Percentiles rank a stretch among this genome's conserved stretches.
Evolutionary conservation across 2,329 filamentous ascomycete species (phyloP).

Genomic region (Gremmenia infestans): DNA sequence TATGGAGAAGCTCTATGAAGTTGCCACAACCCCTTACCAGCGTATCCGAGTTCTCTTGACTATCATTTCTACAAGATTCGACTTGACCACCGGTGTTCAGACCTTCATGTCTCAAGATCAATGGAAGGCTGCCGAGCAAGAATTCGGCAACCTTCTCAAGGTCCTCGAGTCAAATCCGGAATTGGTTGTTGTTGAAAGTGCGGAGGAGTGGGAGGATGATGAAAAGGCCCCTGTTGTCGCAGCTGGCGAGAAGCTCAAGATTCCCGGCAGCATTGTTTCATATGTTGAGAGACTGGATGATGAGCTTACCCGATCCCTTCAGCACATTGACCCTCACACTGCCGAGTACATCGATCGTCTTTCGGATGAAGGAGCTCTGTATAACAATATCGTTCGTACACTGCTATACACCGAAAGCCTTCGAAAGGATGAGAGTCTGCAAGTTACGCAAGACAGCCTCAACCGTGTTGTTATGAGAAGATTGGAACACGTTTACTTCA

Average conservation of each 20-base stretch:
- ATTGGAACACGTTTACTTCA: constrained; percentile 98
- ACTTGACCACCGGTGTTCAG: constrained; percentile 73
- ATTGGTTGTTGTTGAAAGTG: constrained; percentile 82
- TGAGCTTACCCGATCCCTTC: constrained; percentile 93
- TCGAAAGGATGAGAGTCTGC: constrained; percentile 62
- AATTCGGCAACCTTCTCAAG: constrained; percentile 71
- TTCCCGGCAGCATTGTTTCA: constrained; percentile 90
- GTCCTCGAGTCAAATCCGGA: constrained; percentile 75
- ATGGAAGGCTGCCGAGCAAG: constrained; percentile 91
- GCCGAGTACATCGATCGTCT: constrained; percentile 97
- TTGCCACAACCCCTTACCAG: constrained; percentile 88
- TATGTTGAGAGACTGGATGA: constrained; percentile 94
- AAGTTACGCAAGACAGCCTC: constrained; percentile 76
- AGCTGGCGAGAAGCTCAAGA: constrained; percentile 74
- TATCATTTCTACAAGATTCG: constrained; percentile 89
- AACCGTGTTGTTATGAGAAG: constrained; percentile 93
- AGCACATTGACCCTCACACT: constrained; percentile 96
- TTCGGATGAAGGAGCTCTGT: constrained; percentile 83
- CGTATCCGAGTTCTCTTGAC: constrained; percentile 87
- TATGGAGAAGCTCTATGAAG: constrained; percentile 93
- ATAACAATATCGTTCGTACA: constrained; percentile 86
- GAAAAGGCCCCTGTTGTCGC: constrained; percentile 80
- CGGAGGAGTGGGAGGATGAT: constrained; percentile 98
- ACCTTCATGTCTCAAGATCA: constrained; percentile 91
- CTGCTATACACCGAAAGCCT: constrained; percentile 85